Percentiles rank a stretch among this genome's conserved stretches.
These are phyloP conservation scores for Candida silvatica DNA, from an alignment of 805 yeast species.

Conservation along the genomic window DNA sequence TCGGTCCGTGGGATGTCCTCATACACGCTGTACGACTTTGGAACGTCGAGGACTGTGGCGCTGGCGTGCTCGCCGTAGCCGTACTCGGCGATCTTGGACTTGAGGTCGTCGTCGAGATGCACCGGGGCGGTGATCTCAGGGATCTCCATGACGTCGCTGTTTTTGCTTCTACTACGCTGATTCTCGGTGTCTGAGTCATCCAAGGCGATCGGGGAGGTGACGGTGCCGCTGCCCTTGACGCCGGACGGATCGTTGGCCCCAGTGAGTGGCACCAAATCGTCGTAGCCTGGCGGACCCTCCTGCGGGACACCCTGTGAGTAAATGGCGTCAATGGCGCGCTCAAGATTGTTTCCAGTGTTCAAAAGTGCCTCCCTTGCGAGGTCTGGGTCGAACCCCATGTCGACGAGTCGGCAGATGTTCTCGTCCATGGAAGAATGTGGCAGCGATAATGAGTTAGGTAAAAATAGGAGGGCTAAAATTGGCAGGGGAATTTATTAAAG, in stretches of 20 bases:
- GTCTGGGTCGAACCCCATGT: slow-evolving; percentile 20
- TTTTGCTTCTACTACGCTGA: not conserved
- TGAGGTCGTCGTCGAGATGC: slow-evolving; percentile 17
- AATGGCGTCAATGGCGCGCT: slow-evolving; percentile 27
- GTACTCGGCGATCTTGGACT: slow-evolving; percentile 14
- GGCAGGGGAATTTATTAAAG: no score
- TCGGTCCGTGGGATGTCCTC: slow-evolving; percentile 23
- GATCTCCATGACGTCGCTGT: not conserved
- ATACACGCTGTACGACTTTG: slow-evolving; percentile 19
- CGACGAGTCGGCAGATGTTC: slow-evolving; percentile 14
- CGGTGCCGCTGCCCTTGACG: not conserved
- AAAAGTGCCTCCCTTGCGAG: slow-evolving; percentile 25
- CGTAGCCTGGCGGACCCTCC: slow-evolving; percentile 5
- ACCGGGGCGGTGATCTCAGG: not conserved
- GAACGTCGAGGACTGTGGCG: slow-evolving; percentile 3
- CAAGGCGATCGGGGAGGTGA: not conserved
- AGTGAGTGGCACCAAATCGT: slow-evolving; percentile 1
- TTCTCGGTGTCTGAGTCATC: not conserved
- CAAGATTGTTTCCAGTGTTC: slow-evolving; percentile 22
- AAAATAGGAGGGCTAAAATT: no score
- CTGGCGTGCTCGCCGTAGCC: slow-evolving; percentile 8
- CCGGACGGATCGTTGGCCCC: not conserved
- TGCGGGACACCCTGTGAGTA: slow-evolving; percentile 14
- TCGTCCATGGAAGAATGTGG: slow-evolving; percentile 17
- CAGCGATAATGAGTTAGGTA: not conserved